Percentiles rank a stretch among this genome's conserved stretches.
Conservation (phyloP, 805 yeast species). For the Brettanomyces anomalus region DNA sequence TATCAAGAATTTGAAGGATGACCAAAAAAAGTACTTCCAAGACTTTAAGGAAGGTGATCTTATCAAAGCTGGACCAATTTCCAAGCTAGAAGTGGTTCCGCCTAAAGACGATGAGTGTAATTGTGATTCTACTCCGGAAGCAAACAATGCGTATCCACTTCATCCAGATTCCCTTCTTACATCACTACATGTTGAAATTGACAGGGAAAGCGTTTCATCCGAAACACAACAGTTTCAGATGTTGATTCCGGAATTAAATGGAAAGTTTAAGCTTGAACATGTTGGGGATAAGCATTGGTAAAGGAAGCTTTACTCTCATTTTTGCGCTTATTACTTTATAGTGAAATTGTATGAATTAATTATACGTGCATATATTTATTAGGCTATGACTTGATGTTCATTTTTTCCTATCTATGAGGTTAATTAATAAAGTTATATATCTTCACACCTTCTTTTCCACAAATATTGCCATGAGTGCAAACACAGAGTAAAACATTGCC, state of each 20-base stretch:
- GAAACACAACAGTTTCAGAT: conserved; percentile 59
- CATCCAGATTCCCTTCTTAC: conserved; percentile 52
- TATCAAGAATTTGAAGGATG: conserved; percentile 25
- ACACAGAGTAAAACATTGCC: conserved; percentile 83
- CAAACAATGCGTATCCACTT: conserved; percentile 41
- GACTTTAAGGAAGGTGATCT: conserved; percentile 15
- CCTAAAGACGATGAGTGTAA: neutral
- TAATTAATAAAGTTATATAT: neutral
- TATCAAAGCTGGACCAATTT: conserved; percentile 28
- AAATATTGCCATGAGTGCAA: conserved; percentile 93
- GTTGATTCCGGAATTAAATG: conserved; percentile 45
- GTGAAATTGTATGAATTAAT: too few relatives aligned
- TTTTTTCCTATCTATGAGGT: neutral
- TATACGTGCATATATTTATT: too few relatives aligned
- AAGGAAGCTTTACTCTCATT: neutral
- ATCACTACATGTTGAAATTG: conserved; percentile 66
- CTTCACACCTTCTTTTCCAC: conserved; percentile 22
- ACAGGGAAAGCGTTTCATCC: conserved; percentile 37
- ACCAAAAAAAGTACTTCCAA: conserved; percentile 7
- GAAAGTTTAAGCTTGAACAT: conserved; percentile 5
- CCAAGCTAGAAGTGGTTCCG: conserved; percentile 9
- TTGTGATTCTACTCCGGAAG: conserved; percentile 5
- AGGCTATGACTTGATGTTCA: neutral
- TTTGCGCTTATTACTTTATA: neutral
- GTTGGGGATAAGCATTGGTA: conserved; percentile 6